These are phyloP conservation scores for Pseudonitzschia multiseries DNA, from an alignment of 108 stramenopile species.

Conservation along the genomic window DNA sequence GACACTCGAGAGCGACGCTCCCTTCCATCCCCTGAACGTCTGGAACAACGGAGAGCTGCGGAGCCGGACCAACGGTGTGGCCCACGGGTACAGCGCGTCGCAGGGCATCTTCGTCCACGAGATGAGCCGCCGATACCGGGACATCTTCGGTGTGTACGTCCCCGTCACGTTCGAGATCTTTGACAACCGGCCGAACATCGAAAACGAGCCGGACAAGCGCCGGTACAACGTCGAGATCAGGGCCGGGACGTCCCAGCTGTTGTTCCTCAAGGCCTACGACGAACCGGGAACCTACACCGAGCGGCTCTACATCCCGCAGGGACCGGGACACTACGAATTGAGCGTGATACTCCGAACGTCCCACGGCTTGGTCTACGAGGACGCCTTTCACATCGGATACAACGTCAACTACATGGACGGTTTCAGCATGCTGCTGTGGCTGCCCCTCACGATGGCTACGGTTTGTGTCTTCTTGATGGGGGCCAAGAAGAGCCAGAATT, in stretches of 20 bases:
- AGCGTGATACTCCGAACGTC: conserved; percentile 56
- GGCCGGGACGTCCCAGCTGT: conserved; percentile 54
- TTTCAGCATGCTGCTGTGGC: conserved; percentile 62
- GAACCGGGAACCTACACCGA: conserved; percentile 72
- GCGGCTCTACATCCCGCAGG: conserved; percentile 65
- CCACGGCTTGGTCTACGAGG: conserved; percentile 80
- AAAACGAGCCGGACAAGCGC: conserved; percentile 57
- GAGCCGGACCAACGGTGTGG: conserved; percentile 52
- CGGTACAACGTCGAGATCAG: conserved; percentile 68
- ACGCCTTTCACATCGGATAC: conserved; percentile 76
- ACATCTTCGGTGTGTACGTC: conserved; percentile 76
- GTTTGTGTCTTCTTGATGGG: conserved; percentile 37
- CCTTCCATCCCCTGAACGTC: conserved; percentile 77
- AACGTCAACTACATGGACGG: conserved; percentile 83
- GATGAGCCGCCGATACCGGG: conserved; percentile 66
- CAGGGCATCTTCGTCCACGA: conserved; percentile 83
- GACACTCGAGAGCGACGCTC: conserved; percentile 66
- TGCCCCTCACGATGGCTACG: conserved; percentile 53
- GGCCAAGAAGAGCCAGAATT: conserved; percentile 44
- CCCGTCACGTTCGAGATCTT: conserved; percentile 82
- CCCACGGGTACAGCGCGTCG: conserved; percentile 75
- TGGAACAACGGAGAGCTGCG: conserved; percentile 76
- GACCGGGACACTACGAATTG: conserved; percentile 73
- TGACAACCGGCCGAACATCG: conserved; percentile 73
- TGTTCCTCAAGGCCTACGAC: conserved; percentile 53